A percentile compares a stretch with the other conserved stretches of the same genome.
These are phyloP conservation scores for Ziziphus jujuba DNA, from an alignment of 306 rosid genomes.

Conservation along the genomic window DNA sequence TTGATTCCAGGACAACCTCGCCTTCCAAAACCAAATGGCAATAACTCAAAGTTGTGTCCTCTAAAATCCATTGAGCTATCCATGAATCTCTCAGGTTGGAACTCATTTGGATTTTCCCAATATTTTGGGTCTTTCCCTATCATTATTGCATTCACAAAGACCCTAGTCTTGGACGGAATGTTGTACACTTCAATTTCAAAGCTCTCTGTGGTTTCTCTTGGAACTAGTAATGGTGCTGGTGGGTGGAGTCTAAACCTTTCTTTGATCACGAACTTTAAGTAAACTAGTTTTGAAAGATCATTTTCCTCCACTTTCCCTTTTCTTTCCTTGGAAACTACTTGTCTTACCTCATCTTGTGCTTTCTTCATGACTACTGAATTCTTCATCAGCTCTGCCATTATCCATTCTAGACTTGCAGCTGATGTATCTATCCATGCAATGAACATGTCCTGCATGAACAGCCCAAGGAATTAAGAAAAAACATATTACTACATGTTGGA, in stretches of 20 bases:
- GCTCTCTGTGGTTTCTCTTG: slow-evolving; percentile 14
- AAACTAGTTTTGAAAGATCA: slow-evolving; percentile 18
- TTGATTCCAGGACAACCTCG: slow-evolving; percentile 26
- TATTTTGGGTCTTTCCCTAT: slow-evolving; percentile 15
- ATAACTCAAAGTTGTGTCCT: slow-evolving; percentile 20
- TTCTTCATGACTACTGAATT: slow-evolving; percentile 20
- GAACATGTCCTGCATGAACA: slow-evolving; percentile 22
- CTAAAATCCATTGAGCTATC: slow-evolving; percentile 16
- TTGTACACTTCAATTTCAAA: slow-evolving; percentile 16
- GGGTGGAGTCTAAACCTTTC: slow-evolving; percentile 26
- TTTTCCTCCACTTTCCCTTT: slow-evolving; percentile 18
- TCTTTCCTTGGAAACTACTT: slow-evolving; percentile 9
- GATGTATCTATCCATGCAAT: slow-evolving; percentile 34
- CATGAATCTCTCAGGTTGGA: slow-evolving; percentile 26
- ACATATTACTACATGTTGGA: too few species aligned
- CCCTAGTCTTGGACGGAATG: slow-evolving; percentile 17
- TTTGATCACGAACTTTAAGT: slow-evolving; percentile 23
- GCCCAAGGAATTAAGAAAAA: too few species aligned
- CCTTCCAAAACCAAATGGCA: slow-evolving; percentile 30
- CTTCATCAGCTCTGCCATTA: slow-evolving; percentile 31
- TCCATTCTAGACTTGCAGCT: slow-evolving; percentile 26
- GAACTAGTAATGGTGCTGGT: slow-evolving; percentile 18
- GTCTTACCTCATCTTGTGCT: slow-evolving; percentile 30
- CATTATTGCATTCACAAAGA: slow-evolving; percentile 16
- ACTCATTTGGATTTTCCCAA: slow-evolving; percentile 23